Percentiles rank a stretch among this genome's conserved stretches.
phyloP scores from a whole-genome alignment of 176 grass and related monocot species.

The Aegilops longissima region DNA sequence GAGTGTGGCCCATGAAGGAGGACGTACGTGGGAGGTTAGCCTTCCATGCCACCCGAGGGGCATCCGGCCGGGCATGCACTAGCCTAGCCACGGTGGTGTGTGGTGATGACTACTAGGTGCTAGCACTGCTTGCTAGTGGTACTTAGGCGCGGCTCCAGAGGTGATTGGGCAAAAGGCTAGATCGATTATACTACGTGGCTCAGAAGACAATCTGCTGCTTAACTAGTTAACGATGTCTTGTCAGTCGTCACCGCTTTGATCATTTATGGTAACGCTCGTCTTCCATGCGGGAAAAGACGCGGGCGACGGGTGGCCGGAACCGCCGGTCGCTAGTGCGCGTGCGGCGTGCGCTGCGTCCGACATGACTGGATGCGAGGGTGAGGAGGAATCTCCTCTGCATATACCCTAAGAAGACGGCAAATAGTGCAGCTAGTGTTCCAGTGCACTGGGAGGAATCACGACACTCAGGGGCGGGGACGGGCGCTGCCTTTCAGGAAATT shows the following conservation, averaged over 20 bases:
- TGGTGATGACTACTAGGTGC: no score
- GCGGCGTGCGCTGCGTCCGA: neutral
- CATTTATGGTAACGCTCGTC: constrained; percentile 5
- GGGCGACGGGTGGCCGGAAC: neutral
- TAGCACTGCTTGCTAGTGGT: no score
- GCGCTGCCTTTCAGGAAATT: constrained; percentile 23
- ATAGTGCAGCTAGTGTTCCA: constrained; percentile 6
- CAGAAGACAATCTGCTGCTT: no score
- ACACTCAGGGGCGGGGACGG: neutral
- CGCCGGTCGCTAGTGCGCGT: constrained; percentile 11
- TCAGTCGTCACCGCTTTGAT: neutral
- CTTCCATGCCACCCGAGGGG: neutral
- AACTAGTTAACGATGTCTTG: constrained; percentile 14
- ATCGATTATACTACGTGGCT: neutral
- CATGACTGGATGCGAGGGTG: neutral
- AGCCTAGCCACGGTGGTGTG: no score
- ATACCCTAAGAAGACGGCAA: constrained; percentile 31
- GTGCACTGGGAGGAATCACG: neutral
- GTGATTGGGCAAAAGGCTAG: neutral
- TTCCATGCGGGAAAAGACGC: constrained; percentile 28
- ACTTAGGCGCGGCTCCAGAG: no score
- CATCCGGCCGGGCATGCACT: neutral
- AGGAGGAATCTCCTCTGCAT: constrained; percentile 35
- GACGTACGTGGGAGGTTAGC: neutral
- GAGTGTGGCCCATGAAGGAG: neutral